These are phyloP conservation scores for Calcarisporium arbuscula DNA, from an alignment of 2,329 filamentous ascomycete genomes.

Conservation along the genomic window DNA sequence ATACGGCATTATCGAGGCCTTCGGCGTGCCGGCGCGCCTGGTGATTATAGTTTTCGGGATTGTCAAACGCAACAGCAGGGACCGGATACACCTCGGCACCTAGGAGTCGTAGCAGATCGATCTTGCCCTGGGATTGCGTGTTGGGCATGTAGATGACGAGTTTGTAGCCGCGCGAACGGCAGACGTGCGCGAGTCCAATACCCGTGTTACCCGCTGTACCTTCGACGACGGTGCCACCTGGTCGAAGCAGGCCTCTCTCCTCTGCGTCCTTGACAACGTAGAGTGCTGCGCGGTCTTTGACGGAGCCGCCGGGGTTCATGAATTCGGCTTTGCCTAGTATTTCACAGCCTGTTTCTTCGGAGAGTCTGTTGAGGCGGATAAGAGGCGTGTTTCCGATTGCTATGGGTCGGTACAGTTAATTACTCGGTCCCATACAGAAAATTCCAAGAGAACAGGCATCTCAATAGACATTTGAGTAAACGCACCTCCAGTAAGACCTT, in stretches of 20 bases:
- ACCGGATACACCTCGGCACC: conserved; percentile 96
- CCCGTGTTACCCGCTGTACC: conserved; percentile 97
- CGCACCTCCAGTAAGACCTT: conserved; percentile 75
- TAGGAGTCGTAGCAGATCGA: conserved; percentile 83
- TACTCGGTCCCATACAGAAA: too few relatives aligned
- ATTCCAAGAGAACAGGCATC: not conserved
- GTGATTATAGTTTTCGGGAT: conserved; percentile 97
- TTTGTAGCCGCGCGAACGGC: conserved; percentile 83
- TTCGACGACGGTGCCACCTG: conserved; percentile 92
- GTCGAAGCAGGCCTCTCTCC: conserved; percentile 71
- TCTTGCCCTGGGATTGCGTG: conserved; percentile 96
- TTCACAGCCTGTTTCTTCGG: conserved; percentile 86
- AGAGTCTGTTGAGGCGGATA: conserved; percentile 82
- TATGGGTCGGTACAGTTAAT: conserved; percentile 29
- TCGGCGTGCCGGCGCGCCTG: conserved; percentile 90
- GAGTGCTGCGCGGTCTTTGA: conserved; percentile 93
- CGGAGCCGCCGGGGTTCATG: conserved; percentile 92
- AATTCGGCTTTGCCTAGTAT: conserved; percentile 97
- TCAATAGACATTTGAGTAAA: not conserved
- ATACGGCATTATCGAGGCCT: conserved; percentile 77
- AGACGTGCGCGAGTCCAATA: conserved; percentile 95
- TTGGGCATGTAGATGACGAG: conserved; percentile 99
- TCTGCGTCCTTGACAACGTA: conserved; percentile 94
- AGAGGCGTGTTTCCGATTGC: conserved; percentile 97
- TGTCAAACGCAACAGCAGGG: conserved; percentile 89